A percentile compares a stretch with the other conserved stretches of the same genome.
Conservation (phyloP, 208 protist genomes). For the Crithidia bombi region DNA sequence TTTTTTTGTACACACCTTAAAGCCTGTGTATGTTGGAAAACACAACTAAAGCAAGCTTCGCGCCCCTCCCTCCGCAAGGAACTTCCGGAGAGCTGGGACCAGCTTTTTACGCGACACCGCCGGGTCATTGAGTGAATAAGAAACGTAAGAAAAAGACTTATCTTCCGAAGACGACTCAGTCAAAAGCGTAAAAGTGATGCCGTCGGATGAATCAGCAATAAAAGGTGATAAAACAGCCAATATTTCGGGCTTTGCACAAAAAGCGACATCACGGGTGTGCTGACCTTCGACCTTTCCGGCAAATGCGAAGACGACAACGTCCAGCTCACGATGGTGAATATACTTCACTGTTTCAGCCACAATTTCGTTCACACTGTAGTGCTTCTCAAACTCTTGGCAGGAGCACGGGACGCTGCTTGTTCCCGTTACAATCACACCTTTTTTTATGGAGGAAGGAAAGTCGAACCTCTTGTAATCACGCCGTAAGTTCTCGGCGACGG, state of each 20-base stretch:
- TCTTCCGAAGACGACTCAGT: slow-evolving; percentile 18
- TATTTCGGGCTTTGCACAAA: slow-evolving; percentile 41
- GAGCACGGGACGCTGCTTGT: slow-evolving; percentile 83
- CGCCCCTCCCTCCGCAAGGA: slow-evolving; percentile 53
- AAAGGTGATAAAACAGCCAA: slow-evolving; percentile 54
- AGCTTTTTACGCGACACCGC: slow-evolving; percentile 80
- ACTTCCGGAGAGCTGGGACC: slow-evolving; percentile 58
- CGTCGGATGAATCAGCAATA: slow-evolving; percentile 31
- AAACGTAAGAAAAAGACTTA: slow-evolving; percentile 32
- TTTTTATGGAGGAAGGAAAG: slow-evolving; percentile 30
- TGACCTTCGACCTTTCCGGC: slow-evolving; percentile 59
- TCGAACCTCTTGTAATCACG: slow-evolving; percentile 86
- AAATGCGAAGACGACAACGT: slow-evolving; percentile 68
- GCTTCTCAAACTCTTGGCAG: slow-evolving; percentile 49
- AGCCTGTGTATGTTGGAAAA: not conserved
- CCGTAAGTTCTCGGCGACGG: slow-evolving; percentile 66
- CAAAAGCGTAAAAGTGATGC: slow-evolving; percentile 43
- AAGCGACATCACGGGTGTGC: slow-evolving; percentile 61
- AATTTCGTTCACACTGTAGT: slow-evolving; percentile 37
- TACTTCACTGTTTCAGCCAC: slow-evolving; percentile 45
- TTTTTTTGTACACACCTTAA: not conserved
- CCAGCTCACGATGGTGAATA: slow-evolving; percentile 44
- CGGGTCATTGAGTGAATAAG: slow-evolving; percentile 74
- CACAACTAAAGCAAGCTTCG: slow-evolving; percentile 40
- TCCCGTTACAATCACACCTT: slow-evolving; percentile 40